phyloP scores from a whole-genome alignment of 1,139 yeast species.

The Lodderomyces jiufengensis region DNA sequence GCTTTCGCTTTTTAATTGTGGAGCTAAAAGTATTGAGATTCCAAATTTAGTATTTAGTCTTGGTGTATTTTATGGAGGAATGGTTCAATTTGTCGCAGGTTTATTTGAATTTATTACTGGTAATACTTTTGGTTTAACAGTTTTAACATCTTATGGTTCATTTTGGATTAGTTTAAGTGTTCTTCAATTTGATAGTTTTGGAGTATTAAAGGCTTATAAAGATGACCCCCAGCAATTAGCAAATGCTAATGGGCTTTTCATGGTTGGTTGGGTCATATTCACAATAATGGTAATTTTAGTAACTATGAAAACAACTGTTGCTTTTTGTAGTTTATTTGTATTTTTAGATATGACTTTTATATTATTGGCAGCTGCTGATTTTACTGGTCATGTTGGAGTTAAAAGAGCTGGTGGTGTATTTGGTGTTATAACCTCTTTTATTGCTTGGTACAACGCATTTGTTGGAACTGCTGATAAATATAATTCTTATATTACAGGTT shows the following conservation, averaged over 20 bases:
- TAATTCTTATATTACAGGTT: conserved; percentile 30
- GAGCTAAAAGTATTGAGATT: conserved; percentile 36
- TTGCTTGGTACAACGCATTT: conserved; percentile 56
- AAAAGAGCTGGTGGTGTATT: conserved; percentile 70
- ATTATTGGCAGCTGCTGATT: conserved; percentile 54
- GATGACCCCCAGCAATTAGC: conserved; percentile 38
- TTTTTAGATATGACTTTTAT: conserved; percentile 53
- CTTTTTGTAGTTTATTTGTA: conserved; percentile 52
- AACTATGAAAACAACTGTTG: conserved; percentile 64
- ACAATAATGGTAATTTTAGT: conserved; percentile 55
- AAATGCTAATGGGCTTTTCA: conserved; percentile 56
- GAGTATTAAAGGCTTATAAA: conserved; percentile 47
- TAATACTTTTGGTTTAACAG: conserved; percentile 42
- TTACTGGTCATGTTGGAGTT: conserved; percentile 42
- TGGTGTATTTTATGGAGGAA: conserved; percentile 45
- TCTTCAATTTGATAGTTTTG: conserved; percentile 53
- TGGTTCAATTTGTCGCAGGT: conserved; percentile 47
- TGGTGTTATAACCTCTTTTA: conserved; percentile 56
- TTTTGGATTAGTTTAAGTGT: conserved; percentile 67
- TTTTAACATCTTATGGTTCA: conserved; percentile 41
- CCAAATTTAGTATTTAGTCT: conserved; percentile 43
- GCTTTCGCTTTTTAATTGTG: conserved; percentile 39
- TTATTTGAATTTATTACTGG: conserved; percentile 46
- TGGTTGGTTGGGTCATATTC: conserved; percentile 65
- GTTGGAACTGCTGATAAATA: conserved; percentile 28